Evolutionary conservation across 805 yeast species (phyloP).

Genomic region (Spencermartinsiella europaea): DNA sequence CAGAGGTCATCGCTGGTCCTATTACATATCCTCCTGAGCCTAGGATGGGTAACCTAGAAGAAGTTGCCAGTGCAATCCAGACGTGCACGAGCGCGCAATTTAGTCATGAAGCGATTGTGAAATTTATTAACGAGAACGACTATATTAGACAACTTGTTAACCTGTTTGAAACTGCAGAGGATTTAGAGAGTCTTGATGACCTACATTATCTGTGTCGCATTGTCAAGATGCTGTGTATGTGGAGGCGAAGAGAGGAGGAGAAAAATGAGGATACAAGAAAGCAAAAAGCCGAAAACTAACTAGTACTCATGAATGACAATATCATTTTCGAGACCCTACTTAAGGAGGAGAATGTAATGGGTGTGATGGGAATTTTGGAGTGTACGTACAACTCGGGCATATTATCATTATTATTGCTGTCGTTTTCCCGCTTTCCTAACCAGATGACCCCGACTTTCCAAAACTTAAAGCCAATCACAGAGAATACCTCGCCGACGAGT

Average conservation of each 20-base stretch:
- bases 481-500: constrained; percentile 50
- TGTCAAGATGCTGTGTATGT: constrained; percentile 46
- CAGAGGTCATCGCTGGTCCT: constrained; percentile 80
- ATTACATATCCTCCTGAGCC: constrained; percentile 62
- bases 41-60: constrained; percentile 43
- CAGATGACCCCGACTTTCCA: constrained; percentile 79
- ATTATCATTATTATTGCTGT: not conserved
- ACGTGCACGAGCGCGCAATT: constrained; percentile 58
- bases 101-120: constrained; percentile 55
- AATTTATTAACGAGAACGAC: constrained; percentile 47
- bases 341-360: constrained; percentile 47
- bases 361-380: constrained; percentile 76
- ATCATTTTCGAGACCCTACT: constrained; percentile 53
- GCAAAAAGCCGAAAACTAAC: constrained; percentile 33
- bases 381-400: constrained; percentile 29
- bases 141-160: constrained; percentile 50
- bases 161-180: constrained; percentile 55
- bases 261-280: too few species aligned
- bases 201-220: constrained; percentile 68
- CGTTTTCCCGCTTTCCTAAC: not conserved
- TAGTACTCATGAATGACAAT: constrained; percentile 58
- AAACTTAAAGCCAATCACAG: constrained; percentile 74
- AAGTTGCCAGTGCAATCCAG: constrained; percentile 51
- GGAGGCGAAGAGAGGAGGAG: not conserved
- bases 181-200: constrained; percentile 44